phyloP scores from a whole-genome alignment of 2,329 filamentous ascomycete genomes.

The Colletotrichum navitas region DNA sequence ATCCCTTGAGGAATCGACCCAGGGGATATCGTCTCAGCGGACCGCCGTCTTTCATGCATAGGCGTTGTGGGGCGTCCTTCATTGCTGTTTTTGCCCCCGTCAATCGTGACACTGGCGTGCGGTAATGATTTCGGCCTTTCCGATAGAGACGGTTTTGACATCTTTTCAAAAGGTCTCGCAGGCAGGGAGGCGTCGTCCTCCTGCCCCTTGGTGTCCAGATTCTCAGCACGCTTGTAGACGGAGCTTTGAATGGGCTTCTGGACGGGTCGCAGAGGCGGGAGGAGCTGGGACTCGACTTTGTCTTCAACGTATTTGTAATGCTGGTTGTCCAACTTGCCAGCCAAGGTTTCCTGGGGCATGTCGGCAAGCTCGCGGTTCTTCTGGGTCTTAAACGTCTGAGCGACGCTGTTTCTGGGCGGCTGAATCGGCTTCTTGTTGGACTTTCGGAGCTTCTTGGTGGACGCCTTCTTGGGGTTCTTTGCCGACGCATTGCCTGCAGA shows the following conservation, averaged over 20 bases:
- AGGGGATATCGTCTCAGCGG: conserved; percentile 58
- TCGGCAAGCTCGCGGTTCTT: conserved; percentile 51
- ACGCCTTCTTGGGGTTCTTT: conserved; percentile 47
- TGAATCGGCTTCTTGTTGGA: conserved; percentile 51
- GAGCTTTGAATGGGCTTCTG: conserved; percentile 42
- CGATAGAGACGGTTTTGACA: conserved; percentile 30
- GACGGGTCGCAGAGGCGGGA: conserved; percentile 46
- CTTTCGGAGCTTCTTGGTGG: conserved; percentile 52
- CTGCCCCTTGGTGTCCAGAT: background rate
- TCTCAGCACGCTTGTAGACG: conserved; percentile 37
- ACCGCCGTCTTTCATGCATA: conserved; percentile 28
- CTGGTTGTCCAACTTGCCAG: conserved; percentile 42
- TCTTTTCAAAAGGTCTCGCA: background rate
- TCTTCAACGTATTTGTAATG: conserved; percentile 44
- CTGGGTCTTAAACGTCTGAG: conserved; percentile 60
- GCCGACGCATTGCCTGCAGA: conserved; percentile 43
- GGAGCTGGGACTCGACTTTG: conserved; percentile 42
- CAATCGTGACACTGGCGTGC: conserved; percentile 5
- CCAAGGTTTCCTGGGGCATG: conserved; percentile 47
- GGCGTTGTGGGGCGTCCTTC: conserved; percentile 35
- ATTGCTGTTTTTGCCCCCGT: conserved; percentile 20
- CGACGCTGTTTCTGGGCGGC: conserved; percentile 55
- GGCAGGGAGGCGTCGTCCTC: background rate
- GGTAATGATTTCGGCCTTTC: conserved; percentile 39
- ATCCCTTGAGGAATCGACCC: conserved; percentile 57